A percentile compares a stretch with the other conserved stretches of the same genome.
Evolutionary conservation across 176 grass and related monocot species (phyloP).

Genomic region (Rhipidocladum racemiflorum): DNA sequence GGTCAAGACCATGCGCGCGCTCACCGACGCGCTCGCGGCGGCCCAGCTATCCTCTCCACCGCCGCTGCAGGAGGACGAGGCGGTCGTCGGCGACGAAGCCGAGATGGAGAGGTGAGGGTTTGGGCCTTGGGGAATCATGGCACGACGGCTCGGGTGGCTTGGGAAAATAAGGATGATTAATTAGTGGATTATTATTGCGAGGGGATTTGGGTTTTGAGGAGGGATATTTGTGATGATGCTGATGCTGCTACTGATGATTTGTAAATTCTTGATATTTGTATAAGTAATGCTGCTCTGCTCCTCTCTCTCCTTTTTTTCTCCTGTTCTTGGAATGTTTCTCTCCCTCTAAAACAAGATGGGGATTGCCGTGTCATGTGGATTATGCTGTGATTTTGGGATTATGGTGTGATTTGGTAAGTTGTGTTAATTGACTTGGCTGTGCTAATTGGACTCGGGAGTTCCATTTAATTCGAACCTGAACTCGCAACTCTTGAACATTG

Average conservation of each 20-base stretch:
- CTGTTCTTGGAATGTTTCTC: conserved; percentile 21
- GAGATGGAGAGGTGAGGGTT: conserved; percentile 48
- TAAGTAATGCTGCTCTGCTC: conserved; percentile 36
- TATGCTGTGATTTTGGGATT: conserved; percentile 2
- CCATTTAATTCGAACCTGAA: neutral
- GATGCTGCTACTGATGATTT: conserved; percentile 23
- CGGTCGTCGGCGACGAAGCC: neutral
- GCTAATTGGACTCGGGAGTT: neutral
- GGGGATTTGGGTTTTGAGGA: conserved; percentile 14
- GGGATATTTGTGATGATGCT: conserved; percentile 5
- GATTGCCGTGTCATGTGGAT: conserved; percentile 20
- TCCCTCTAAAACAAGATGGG: conserved; percentile 13
- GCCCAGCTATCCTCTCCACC: conserved; percentile 45
- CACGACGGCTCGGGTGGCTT: conserved; percentile 1
- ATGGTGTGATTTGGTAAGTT: neutral
- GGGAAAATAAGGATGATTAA: conserved; percentile 28
- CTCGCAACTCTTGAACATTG: neutral
- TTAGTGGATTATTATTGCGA: conserved; percentile 35
- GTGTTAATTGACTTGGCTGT: neutral
- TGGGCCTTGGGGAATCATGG: neutral
- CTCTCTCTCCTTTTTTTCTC: neutral
- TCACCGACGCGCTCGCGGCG: conserved; percentile 68
- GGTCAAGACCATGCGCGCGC: conserved; percentile 79
- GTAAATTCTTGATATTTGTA: conserved; percentile 51
- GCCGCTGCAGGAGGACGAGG: neutral